phyloP scores from a whole-genome alignment of 2,329 filamentous ascomycete species.

The Beauveria sp. region DNA sequence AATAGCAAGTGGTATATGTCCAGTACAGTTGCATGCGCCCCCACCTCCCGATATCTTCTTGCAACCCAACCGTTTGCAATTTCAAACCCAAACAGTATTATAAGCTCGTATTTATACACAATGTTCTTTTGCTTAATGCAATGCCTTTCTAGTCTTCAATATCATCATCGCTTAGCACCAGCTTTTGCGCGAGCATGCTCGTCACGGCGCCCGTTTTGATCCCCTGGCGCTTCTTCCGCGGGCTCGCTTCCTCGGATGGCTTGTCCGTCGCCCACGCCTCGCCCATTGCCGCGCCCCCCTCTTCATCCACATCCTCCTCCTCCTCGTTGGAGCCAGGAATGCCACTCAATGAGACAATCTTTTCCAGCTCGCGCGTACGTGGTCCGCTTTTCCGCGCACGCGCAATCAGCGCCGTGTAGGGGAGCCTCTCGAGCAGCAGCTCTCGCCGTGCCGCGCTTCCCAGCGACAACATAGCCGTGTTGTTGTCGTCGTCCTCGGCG shows the following conservation, averaged over 20 bases:
- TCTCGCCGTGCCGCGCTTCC: conserved; percentile 62
- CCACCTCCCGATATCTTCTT: not conserved
- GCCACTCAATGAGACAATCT: conserved; percentile 59
- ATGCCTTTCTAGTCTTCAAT: conserved; percentile 55
- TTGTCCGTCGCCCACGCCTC: conserved; percentile 56
- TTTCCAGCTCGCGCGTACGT: conserved; percentile 53
- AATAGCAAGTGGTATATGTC: conserved; percentile 12
- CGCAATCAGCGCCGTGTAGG: conserved; percentile 69
- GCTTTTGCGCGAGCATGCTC: conserved; percentile 49
- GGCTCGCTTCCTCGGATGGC: conserved; percentile 45
- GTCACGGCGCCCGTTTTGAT: conserved; percentile 30
- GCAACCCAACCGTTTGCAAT: not conserved
- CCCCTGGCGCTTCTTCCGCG: conserved; percentile 37
- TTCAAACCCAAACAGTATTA: not conserved
- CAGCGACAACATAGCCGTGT: conserved; percentile 44
- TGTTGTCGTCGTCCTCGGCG: conserved; percentile 15
- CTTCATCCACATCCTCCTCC: conserved; percentile 36
- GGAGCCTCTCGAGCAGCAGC: conserved; percentile 76
- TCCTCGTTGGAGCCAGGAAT: conserved; percentile 43
- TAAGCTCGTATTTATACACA: conserved; percentile 4
- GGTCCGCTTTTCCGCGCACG: conserved; percentile 31
- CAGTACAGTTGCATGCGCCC: conserved; percentile 1
- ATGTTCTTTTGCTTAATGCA: conserved; percentile 17
- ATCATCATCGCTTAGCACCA: conserved; percentile 75
- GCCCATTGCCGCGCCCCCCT: conserved; percentile 19